Base-by-base conservation (phyloP, 225 moss, liverwort and hornwort species). In the Lunularia cruciata region DNA sequence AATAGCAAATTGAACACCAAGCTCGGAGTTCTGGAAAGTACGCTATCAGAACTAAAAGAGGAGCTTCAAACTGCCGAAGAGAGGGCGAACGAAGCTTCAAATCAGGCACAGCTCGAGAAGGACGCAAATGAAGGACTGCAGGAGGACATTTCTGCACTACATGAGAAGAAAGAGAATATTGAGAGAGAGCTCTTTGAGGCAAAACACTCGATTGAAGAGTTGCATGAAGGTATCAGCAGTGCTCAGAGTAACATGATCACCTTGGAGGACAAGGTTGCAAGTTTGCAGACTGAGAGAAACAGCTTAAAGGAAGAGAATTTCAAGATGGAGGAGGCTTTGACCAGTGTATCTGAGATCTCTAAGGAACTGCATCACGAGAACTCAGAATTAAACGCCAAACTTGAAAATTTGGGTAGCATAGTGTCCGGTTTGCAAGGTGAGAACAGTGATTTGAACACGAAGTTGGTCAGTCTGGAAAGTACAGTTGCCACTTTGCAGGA, bases 161-260 rank as follows among this genome's bases (percentile, higher is more conserved):
- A 34, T 1, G 56, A 48, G n/a, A 57, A 36, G 38, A 71, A 71
- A 23, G 36, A 60, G 20, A 19, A 16, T 11, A 60, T 71, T 15
- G 60, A 47, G 48, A 60, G 8, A 33, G 71, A 71, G 71, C 23
- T 69, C 7, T 37, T 69, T 23, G 57, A 69, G 38, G 54, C 69
- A 35, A 69, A 57, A 56, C 40, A 69, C 28, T 39, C 22, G 3
- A 55, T 60, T 1, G 47, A 71, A 32, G 16, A 60, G 59, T 34
- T 71, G 57, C 28, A 71, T 3, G 57, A 36, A 22, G 46, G 46
- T 15, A 61, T 61, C 19, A 59, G 30, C 35, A 39, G 10, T 2
- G 71, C 60, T 8, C 60, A 60, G 23, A 48, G 43, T 23, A 61
- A 34, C 16, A 71, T 71, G 20, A 25, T 45, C 32, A 47, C 60